phyloP scores from a whole-genome alignment of 176 grass and related monocot genomes.

The barley (Hordeum vulgare) region DNA sequence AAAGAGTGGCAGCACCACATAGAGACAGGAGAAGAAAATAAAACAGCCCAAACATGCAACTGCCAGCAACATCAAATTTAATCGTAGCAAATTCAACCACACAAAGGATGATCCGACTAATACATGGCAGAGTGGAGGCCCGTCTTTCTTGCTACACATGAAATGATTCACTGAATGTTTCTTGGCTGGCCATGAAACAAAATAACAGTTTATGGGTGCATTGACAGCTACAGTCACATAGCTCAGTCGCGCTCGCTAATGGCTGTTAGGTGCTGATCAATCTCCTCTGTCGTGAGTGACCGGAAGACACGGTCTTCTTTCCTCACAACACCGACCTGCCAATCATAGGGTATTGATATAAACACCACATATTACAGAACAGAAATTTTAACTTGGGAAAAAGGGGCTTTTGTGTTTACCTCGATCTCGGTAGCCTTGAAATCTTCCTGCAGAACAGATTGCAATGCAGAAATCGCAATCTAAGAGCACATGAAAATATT shows the following conservation, averaged over 20 bases:
- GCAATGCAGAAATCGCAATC: constrained; percentile 91
- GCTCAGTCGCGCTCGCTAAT: constrained; percentile 85
- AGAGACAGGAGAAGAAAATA: background rate
- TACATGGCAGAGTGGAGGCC: background rate
- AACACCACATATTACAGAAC: background rate
- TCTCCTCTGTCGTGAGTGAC: constrained; percentile 70
- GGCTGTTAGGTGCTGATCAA: constrained; percentile 91
- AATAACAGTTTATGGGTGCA: constrained; percentile 11
- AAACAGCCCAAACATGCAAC: background rate
- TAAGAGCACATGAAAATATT: constrained; percentile 19
- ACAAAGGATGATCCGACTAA: constrained; percentile 1
- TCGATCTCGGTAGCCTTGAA: constrained; percentile 94
- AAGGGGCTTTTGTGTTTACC: background rate
- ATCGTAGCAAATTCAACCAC: constrained; percentile 27
- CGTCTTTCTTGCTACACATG: constrained; percentile 26
- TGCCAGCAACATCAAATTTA: background rate
- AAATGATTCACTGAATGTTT: constrained; percentile 14
- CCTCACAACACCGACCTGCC: constrained; percentile 78
- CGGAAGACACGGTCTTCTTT: constrained; percentile 67
- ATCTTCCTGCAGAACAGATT: constrained; percentile 96
- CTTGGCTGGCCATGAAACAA: constrained; percentile 29
- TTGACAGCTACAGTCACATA: background rate
- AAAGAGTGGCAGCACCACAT: background rate
- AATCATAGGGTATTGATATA: background rate
- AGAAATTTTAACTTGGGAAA: background rate